Conservation (phyloP, 129 eudicot species). For the Centrapalus pauciflorus region DNA sequence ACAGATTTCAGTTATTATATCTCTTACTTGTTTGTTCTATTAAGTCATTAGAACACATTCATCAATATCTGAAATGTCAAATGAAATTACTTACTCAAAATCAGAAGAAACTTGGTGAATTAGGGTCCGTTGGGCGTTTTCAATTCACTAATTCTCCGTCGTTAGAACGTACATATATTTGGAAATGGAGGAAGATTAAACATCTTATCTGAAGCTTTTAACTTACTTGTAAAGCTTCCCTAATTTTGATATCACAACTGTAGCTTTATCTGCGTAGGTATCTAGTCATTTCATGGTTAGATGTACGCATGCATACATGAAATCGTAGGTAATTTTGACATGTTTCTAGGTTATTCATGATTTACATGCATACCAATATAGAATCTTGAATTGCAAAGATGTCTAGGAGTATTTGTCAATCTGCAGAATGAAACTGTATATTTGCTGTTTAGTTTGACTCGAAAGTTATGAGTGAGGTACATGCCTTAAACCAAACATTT, state of each 20-base stretch:
- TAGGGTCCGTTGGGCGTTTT: not conserved
- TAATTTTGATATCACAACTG: not conserved
- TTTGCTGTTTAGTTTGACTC: not conserved
- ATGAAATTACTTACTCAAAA: not conserved
- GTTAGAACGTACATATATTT: not conserved
- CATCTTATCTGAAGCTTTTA: too few species aligned
- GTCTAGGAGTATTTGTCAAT: too few species aligned
- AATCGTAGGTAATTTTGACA: not conserved
- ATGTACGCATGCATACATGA: not conserved
- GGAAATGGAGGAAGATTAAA: not conserved
- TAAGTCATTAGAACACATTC: not conserved
- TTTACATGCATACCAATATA: not conserved
- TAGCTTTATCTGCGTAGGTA: not conserved
- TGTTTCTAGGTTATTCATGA: not conserved
- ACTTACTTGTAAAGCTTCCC: too few species aligned
- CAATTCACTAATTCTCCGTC: not conserved
- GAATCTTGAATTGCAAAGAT: too few species aligned
- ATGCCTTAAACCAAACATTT: too few species aligned
- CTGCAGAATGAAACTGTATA: not conserved
- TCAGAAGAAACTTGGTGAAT: not conserved
- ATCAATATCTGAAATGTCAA: not conserved
- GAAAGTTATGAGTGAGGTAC: too few species aligned
- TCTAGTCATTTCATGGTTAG: not conserved
- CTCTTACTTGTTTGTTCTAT: not conserved
- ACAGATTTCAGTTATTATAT: not conserved